Conservation (phyloP, 202 grass and related monocot species). For the Zoysia matrella region DNA sequence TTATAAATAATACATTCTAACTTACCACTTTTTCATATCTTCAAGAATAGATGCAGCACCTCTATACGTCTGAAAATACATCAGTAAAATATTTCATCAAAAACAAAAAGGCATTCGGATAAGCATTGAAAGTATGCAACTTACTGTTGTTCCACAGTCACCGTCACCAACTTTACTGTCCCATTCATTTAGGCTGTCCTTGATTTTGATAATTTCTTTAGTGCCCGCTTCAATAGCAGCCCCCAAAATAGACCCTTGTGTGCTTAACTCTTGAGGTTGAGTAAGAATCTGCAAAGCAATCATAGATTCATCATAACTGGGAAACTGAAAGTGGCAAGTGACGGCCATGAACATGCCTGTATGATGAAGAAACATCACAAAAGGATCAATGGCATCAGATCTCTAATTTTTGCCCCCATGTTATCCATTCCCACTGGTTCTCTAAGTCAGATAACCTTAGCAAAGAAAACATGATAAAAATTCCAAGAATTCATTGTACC, state of each 20-base stretch:
- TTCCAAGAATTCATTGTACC: constrained; percentile 48
- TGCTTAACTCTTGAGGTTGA: constrained; percentile 72
- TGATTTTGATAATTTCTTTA: no score
- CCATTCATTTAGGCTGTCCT: no score
- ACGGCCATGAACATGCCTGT: constrained; percentile 29
- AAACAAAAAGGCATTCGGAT: constrained; percentile 25
- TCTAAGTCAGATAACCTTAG: constrained; percentile 13
- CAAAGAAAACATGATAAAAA: constrained; percentile 20
- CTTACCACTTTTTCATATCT: constrained; percentile 62
- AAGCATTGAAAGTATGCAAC: constrained; percentile 35
- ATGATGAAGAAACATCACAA: background rate
- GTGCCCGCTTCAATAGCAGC: no score
- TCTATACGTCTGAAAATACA: constrained; percentile 90
- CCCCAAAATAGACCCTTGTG: constrained; percentile 72
- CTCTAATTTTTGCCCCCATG: background rate
- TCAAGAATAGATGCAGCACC: constrained; percentile 94
- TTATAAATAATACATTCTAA: background rate
- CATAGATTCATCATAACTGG: constrained; percentile 25
- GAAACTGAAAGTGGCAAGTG: constrained; percentile 32
- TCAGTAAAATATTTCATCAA: constrained; percentile 25
- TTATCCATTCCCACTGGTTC: constrained; percentile 19
- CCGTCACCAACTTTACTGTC: constrained; percentile 60
- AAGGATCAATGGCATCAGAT: constrained; percentile 19
- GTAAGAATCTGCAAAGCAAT: constrained; percentile 59
- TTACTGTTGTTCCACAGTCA: constrained; percentile 95